Evolutionary conservation across 768 basidiomycete genomes (phyloP).

Genomic region (Pleurotus pulmonarius): DNA sequence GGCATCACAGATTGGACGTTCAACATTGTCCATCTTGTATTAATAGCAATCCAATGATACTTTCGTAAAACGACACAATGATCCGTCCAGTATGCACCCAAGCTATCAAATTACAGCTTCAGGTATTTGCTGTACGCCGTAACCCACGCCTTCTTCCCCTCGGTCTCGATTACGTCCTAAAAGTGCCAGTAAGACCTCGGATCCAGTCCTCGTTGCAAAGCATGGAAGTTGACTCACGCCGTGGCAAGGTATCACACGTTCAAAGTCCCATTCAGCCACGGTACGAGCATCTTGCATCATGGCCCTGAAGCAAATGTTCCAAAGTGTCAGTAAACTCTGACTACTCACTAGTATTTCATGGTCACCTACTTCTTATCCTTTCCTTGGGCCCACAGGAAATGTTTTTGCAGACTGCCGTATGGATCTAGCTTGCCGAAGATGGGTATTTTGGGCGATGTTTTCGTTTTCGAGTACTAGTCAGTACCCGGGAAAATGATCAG

Average conservation of each 20-base stretch:
- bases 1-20: constrained; percentile 35
- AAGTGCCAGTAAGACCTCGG: background rate
- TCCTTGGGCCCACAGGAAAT: constrained; percentile 28
- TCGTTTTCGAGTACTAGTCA: constrained; percentile 36
- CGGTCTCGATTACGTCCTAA: constrained; percentile 47
- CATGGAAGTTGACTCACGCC: constrained; percentile 25
- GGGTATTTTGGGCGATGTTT: constrained; percentile 18
- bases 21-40: constrained; percentile 42
- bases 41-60: background rate
- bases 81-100: no score
- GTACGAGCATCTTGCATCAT: constrained; percentile 64
- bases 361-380: constrained; percentile 36
- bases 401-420: constrained; percentile 28
- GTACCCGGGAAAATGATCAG: background rate
- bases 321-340: no score
- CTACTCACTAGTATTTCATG: background rate
- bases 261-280: constrained; percentile 72
- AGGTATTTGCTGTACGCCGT: constrained; percentile 25
- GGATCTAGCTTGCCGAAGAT: constrained; percentile 28
- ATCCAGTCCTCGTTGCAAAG: background rate
- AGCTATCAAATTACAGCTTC: constrained; percentile 3
- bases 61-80: background rate
- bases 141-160: constrained; percentile 37
- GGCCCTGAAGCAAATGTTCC: constrained; percentile 23
- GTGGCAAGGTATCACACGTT: constrained; percentile 73